These are phyloP conservation scores for Aegilops longissima DNA, from an alignment of 176 grass and related monocot species.

Conservation along the genomic window DNA sequence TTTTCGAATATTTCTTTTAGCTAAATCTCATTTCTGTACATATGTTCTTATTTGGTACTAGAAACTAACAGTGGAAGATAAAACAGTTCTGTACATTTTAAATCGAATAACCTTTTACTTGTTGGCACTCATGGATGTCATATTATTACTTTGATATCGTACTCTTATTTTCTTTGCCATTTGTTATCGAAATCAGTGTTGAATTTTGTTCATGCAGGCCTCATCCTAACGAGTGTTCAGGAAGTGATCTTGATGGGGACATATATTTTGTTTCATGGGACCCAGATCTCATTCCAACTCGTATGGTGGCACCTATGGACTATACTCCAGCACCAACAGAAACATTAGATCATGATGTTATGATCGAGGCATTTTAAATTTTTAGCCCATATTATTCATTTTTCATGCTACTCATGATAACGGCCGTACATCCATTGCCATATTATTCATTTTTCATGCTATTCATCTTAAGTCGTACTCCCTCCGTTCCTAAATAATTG, in stretches of 20 bases:
- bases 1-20: not conserved
- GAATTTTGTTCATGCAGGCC: conserved; percentile 49
- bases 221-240: conserved; percentile 92
- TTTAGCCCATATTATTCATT: not conserved
- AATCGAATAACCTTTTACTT: not conserved
- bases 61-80: not conserved
- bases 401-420: conserved; percentile 1
- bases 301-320: conserved; percentile 59
- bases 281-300: conserved; percentile 55
- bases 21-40: not conserved
- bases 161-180: conserved; percentile 20
- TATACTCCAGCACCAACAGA: conserved; percentile 65
- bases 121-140: not conserved
- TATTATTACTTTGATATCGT: conserved; percentile 15
- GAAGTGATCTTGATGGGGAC: conserved; percentile 95
- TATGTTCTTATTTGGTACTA: not conserved
- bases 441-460: not conserved
- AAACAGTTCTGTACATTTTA: not conserved
- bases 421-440: not conserved
- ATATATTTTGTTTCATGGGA: conserved; percentile 98
- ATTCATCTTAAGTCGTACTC: not conserved
- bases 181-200: not conserved
- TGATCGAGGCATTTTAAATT: conserved; percentile 51
- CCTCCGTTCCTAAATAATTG: too few species aligned
- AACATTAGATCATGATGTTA: conserved; percentile 86